phyloP scores from a whole-genome alignment of 768 basidiomycete species.

The Astraeus odoratus region DNA sequence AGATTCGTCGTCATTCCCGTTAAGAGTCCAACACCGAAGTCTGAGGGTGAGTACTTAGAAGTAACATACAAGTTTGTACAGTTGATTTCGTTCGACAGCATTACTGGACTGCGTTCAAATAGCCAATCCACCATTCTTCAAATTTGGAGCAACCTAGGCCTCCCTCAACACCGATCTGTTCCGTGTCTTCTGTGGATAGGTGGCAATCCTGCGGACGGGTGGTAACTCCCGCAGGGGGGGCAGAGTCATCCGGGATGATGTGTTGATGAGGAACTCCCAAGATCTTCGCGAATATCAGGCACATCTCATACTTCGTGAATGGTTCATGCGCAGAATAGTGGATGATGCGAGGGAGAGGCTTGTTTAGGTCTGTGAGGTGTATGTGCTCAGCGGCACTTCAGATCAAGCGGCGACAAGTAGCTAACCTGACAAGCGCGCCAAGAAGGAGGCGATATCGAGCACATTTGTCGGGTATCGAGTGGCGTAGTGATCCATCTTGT shows the following conservation, averaged over 20 bases:
- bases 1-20: no score
- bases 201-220: constrained; percentile 76
- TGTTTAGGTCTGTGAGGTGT: constrained; percentile 25
- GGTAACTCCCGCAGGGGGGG: constrained; percentile 56
- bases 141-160: constrained; percentile 62
- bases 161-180: constrained; percentile 47
- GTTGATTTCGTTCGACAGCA: not conserved
- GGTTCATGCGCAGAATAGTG: constrained; percentile 83
- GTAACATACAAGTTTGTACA: no score
- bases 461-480: constrained; percentile 91
- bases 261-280: constrained; percentile 67
- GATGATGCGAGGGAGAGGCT: constrained; percentile 59
- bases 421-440: constrained; percentile 69
- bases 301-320: constrained; percentile 92
- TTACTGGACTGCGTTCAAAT: constrained; percentile 25
- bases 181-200: constrained; percentile 71
- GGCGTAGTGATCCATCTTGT: constrained; percentile 96
- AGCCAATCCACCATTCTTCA: constrained; percentile 76
- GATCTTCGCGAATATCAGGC: constrained; percentile 66
- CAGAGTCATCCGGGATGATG: constrained; percentile 64
- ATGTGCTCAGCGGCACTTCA: not conserved
- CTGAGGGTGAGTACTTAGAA: no score
- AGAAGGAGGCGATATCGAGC: constrained; percentile 77
- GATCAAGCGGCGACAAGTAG: constrained; percentile 1
- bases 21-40: no score